Percentiles rank a stretch among this genome's conserved stretches.
Evolutionary conservation across 1,139 yeast species (phyloP).

Genomic region (Hyphopichia buzzinii): DNA sequence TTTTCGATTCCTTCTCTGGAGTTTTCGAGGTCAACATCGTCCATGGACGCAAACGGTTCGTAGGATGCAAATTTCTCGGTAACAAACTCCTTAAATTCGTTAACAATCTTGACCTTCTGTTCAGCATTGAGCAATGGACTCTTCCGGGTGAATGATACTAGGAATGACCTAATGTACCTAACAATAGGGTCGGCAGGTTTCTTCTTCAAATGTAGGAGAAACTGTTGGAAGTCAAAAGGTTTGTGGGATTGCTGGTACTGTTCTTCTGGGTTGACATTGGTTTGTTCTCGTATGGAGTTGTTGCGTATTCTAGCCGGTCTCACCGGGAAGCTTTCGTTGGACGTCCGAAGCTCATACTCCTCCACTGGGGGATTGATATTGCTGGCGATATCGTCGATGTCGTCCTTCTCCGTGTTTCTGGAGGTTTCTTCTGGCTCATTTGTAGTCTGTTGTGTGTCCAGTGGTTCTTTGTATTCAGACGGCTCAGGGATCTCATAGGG

Average conservation of each 20-base stretch:
- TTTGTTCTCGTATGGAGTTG: slow-evolving; percentile 4
- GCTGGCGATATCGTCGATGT: slow-evolving; percentile 1
- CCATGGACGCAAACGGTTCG: slow-evolving; percentile 75
- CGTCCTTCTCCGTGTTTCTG: slow-evolving; percentile 12
- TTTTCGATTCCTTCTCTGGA: slow-evolving; percentile 92
- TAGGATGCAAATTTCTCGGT: slow-evolving; percentile 59
- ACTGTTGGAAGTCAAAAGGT: slow-evolving; percentile 80
- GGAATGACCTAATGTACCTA: slow-evolving; percentile 76
- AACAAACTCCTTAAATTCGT: slow-evolving; percentile 72
- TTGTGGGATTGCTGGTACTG: slow-evolving; percentile 42
- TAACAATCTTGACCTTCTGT: slow-evolving; percentile 75
- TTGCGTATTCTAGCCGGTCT: slow-evolving; percentile 1
- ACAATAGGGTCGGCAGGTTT: slow-evolving; percentile 88
- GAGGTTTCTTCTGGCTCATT: slow-evolving; percentile 15
- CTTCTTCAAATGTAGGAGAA: slow-evolving; percentile 67
- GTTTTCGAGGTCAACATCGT: slow-evolving; percentile 58
- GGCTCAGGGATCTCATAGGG: slow-evolving; percentile 2
- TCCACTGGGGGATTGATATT: slow-evolving; percentile 9
- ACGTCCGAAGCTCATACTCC: slow-evolving; percentile 11
- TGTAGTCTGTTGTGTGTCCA: too few species aligned
- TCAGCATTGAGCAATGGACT: slow-evolving; percentile 60
- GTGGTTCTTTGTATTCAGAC: too few species aligned
- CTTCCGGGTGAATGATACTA: slow-evolving; percentile 70
- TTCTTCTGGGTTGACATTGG: slow-evolving; percentile 22
- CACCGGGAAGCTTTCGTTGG: slow-evolving; percentile 1